phyloP scores from a whole-genome alignment of 176 grass and related monocot genomes.

The Pontederia crassipes region DNA sequence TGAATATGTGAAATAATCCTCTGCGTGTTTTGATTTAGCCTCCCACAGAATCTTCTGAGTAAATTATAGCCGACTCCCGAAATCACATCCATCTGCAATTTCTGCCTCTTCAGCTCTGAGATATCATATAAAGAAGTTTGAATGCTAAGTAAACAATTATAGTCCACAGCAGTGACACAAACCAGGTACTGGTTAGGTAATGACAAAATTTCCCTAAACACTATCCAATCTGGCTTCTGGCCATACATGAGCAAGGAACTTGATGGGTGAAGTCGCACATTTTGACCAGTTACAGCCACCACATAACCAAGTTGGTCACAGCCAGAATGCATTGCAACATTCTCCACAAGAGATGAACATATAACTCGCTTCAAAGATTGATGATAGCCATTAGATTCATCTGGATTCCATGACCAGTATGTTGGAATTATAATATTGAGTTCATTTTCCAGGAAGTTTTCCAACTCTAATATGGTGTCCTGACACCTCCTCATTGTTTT shows the following conservation, averaged over 20 bases:
- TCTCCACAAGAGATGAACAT: conserved; percentile 58
- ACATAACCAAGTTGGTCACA: conserved; percentile 75
- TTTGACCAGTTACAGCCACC: conserved; percentile 54
- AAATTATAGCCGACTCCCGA: conserved; percentile 43
- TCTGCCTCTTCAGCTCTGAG: conserved; percentile 45
- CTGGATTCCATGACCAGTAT: conserved; percentile 85
- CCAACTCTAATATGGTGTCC: conserved; percentile 65
- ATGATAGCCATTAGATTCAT: conserved; percentile 43
- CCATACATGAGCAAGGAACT: conserved; percentile 58
- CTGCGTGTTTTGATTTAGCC: conserved; percentile 55
- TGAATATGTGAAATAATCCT: conserved; percentile 48
- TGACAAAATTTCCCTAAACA: conserved; percentile 85
- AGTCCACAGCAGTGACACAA: conserved; percentile 81
- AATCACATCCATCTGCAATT: conserved; percentile 63
- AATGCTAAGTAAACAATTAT: conserved; percentile 38
- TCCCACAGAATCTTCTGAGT: conserved; percentile 62
- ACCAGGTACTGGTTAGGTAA: conserved; percentile 71
- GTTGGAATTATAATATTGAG: conserved; percentile 66
- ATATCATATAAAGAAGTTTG: conserved; percentile 35
- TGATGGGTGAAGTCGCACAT: conserved; percentile 79
- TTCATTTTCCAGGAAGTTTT: conserved; percentile 64
- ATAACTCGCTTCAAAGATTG: conserved; percentile 58
- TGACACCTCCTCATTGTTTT: conserved; percentile 88
- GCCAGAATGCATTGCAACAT: conserved; percentile 83
- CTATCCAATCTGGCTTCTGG: conserved; percentile 69